phyloP scores from a whole-genome alignment of 306 rosid species.

The Bauhinia variegata region DNA sequence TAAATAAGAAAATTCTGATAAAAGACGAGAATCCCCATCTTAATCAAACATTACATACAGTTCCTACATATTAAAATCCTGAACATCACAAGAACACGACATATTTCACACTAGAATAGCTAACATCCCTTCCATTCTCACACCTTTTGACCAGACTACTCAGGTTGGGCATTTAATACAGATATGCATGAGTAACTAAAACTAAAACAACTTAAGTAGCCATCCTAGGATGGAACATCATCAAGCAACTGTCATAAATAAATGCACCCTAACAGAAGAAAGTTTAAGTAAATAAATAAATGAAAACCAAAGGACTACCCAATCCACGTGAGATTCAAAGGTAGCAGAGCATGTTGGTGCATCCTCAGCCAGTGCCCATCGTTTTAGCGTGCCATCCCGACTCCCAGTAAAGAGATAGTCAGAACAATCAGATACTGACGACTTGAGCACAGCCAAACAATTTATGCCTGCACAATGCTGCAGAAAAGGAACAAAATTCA shows the following conservation, averaged over 20 bases:
- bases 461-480: constrained; percentile 98
- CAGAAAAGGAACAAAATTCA: constrained; percentile 45
- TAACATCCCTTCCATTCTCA: constrained; percentile 16
- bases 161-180: constrained; percentile 9
- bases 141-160: too few species aligned
- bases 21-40: constrained; percentile 12
- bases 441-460: constrained; percentile 69
- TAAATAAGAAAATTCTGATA: constrained; percentile 10
- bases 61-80: background rate
- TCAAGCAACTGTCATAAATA: constrained; percentile 22
- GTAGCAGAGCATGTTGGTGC: constrained; percentile 85
- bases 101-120: constrained; percentile 1
- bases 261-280: constrained; percentile 1
- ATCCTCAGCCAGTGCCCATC: constrained; percentile 78
- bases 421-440: constrained; percentile 59
- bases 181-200: constrained; percentile 9
- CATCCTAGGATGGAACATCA: constrained; percentile 11
- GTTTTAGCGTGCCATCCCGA: constrained; percentile 96
- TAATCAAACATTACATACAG: background rate
- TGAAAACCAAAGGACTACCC: constrained; percentile 60
- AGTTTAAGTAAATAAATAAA: background rate
- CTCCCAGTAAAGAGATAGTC: constrained; percentile 92
- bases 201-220: constrained; percentile 18
- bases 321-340: constrained; percentile 98
- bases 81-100: constrained; percentile 10